Evolutionary conservation across 768 basidiomycete genomes (phyloP), one percentile per base, ranked within the genome.

Genomic region (Lentinus tigrinus): DNA sequence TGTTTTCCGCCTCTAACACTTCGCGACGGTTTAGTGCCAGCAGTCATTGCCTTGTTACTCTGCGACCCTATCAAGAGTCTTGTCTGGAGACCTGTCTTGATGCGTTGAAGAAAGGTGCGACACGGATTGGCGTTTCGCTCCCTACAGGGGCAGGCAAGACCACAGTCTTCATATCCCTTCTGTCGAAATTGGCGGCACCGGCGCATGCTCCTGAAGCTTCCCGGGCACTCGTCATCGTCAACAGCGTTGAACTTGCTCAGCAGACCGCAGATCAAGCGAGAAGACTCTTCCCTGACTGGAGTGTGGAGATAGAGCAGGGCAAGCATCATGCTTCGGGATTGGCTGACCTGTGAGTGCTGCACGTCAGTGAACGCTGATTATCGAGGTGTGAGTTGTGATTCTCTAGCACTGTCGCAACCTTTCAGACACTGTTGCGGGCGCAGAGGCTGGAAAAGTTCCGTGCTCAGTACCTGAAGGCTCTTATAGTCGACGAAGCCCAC

Each of bases 401-500:
- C 31, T 11, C 50, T 57, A 93, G 91, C 23, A 95, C 93, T 0
- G 83, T 95, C 43, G 93, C 92, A 3, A 95, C 93, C 4, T 93
- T 91, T 67, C 93, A 97, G 71, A 96, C 91, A 0, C 76, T 95
- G 11, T 77, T 85, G 34, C 86, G 81, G 55, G 70, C 78, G 4
- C 73, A 81, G 9, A 80, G 92, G 19, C 68, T 94, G 54, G 77
- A 76, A 6, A 96, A 95, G 69, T 96, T 95, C 69, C 77, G 87
- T 66, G 87, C 89, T 3, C 66, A 71, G 10, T 66, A 60, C 46
- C 72, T 92, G 60, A 93, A 89, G 65, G 89, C 88, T 16, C 77
- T 97, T 57, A 85, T 96, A 44, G 78, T 97, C 3, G 95, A 97
- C 66, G 95, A 97, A 73, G 95, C 95, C 0, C 96, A 98, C 69